These are phyloP conservation scores for Daldinia vernicosa DNA, from an alignment of 495 filamentous ascomycete genomes.

Conservation along the genomic window DNA sequence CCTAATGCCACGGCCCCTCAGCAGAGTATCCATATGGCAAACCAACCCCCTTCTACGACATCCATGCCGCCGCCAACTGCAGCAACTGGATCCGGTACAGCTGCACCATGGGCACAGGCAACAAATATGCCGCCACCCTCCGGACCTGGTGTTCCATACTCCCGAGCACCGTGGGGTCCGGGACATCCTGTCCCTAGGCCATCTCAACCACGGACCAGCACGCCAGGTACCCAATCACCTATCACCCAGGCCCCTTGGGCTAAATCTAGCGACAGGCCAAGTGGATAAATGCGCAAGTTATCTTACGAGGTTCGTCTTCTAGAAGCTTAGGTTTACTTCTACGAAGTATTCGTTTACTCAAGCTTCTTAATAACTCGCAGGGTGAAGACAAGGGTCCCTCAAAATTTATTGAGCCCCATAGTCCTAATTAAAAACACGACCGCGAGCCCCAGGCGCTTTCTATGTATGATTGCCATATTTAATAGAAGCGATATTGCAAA, in stretches of 20 bases:
- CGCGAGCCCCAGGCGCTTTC: background rate
- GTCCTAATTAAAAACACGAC: background rate
- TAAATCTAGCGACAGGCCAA: constrained; percentile 42
- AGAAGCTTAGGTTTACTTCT: background rate
- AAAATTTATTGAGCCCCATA: background rate
- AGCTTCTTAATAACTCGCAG: background rate
- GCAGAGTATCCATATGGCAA: constrained; percentile 64
- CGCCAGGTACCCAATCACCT: constrained; percentile 25
- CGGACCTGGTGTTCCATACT: constrained; percentile 48
- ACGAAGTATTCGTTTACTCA: background rate
- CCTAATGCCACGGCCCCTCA: constrained; percentile 63
- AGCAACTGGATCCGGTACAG: constrained; percentile 41
- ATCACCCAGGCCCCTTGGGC: constrained; percentile 42
- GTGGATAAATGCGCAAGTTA: constrained; percentile 25
- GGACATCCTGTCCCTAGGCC: constrained; percentile 32
- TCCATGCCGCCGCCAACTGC: constrained; percentile 27
- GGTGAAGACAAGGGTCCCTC: background rate
- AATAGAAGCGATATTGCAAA: constrained; percentile 1
- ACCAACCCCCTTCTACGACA: constrained; percentile 58
- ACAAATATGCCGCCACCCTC: constrained; percentile 44
- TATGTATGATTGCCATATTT: background rate
- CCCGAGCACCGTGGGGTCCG: constrained; percentile 39
- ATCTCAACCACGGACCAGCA: constrained; percentile 25
- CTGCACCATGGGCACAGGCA: constrained; percentile 54
- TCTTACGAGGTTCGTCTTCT: background rate